Evolutionary conservation across 495 filamentous ascomycete species (phyloP).

Genomic region (Annulohypoxylon bovei): DNA sequence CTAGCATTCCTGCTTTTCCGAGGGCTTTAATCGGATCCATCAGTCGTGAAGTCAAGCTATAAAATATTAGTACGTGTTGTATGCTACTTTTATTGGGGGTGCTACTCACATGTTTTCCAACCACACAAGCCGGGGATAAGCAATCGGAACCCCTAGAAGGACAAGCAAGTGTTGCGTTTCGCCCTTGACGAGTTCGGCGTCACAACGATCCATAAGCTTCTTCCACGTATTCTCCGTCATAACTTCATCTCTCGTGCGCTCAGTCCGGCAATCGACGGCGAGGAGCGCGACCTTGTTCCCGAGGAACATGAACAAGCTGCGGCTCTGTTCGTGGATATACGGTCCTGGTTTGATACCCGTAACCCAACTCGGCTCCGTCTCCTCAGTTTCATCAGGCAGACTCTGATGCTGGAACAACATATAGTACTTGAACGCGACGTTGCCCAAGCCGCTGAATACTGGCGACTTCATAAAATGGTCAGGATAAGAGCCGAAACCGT

Average conservation of each 20-base stretch:
- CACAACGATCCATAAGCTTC: constrained; percentile 83
- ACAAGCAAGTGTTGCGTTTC: constrained; percentile 91
- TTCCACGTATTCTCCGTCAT: constrained; percentile 84
- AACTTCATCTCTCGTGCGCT: constrained; percentile 82
- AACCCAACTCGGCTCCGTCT: constrained; percentile 90
- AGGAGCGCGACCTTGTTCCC: constrained; percentile 83
- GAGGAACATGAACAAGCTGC: constrained; percentile 86
- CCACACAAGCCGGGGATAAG: constrained; percentile 88
- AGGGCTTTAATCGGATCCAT: constrained; percentile 91
- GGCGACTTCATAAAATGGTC: constrained; percentile 91
- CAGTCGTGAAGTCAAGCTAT: constrained; percentile 80
- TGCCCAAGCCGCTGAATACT: constrained; percentile 88
- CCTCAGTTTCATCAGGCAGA: constrained; percentile 77
- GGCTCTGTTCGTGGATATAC: constrained; percentile 86
- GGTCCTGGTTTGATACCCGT: constrained; percentile 82
- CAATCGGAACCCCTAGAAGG: constrained; percentile 84
- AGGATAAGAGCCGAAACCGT: constrained; percentile 94
- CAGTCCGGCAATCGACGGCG: constrained; percentile 90
- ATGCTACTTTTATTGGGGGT: neutral
- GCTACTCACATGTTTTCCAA: constrained; percentile 71
- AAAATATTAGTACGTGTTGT: constrained; percentile 21
- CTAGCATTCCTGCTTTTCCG: constrained; percentile 82
- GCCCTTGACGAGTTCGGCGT: constrained; percentile 80
- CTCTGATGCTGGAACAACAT: constrained; percentile 98
- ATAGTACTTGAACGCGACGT: constrained; percentile 96